phyloP scores from a whole-genome alignment of 1,284 basidiomycete species.

The Takashimella koratensis region DNA sequence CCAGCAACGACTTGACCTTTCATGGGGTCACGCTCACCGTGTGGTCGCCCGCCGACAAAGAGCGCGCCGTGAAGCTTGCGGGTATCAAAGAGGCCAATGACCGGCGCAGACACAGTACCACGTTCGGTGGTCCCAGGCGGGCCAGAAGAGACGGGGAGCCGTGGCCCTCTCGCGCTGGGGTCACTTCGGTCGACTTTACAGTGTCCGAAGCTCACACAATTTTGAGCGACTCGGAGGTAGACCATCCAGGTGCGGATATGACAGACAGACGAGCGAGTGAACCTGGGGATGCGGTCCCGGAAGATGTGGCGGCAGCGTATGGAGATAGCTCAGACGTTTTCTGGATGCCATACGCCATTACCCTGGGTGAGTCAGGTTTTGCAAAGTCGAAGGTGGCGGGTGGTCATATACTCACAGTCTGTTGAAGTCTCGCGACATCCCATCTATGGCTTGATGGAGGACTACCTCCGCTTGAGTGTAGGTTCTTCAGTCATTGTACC shows the following conservation, averaged over 20 bases:
- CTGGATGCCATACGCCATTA: slow-evolving; percentile 87
- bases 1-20: slow-evolving; percentile 58
- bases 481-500: slow-evolving; percentile 2
- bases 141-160: background rate
- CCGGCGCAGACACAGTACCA: background rate
- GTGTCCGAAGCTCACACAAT: slow-evolving; percentile 21
- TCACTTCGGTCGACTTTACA: slow-evolving; percentile 4
- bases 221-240: slow-evolving; percentile 61
- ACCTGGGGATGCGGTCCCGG: slow-evolving; percentile 32
- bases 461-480: slow-evolving; percentile 71
- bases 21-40: slow-evolving; percentile 87
- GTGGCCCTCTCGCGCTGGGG: slow-evolving; percentile 5
- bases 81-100: slow-evolving; percentile 21
- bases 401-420: too few species aligned
- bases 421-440: slow-evolving; percentile 76
- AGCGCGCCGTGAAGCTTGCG: slow-evolving; percentile 57
- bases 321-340: slow-evolving; percentile 64
- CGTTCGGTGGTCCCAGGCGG: slow-evolving; percentile 30
- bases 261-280: slow-evolving; percentile 10
- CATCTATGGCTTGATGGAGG: slow-evolving; percentile 87
- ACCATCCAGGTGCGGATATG: slow-evolving; percentile 34
- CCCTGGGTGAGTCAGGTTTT: slow-evolving; percentile 42
- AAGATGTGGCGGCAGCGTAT: slow-evolving; percentile 21
- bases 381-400: too few species aligned
- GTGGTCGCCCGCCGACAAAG: slow-evolving; percentile 87